Conservation (phyloP, 768 basidiomycete species). For the Mycena pura region DNA sequence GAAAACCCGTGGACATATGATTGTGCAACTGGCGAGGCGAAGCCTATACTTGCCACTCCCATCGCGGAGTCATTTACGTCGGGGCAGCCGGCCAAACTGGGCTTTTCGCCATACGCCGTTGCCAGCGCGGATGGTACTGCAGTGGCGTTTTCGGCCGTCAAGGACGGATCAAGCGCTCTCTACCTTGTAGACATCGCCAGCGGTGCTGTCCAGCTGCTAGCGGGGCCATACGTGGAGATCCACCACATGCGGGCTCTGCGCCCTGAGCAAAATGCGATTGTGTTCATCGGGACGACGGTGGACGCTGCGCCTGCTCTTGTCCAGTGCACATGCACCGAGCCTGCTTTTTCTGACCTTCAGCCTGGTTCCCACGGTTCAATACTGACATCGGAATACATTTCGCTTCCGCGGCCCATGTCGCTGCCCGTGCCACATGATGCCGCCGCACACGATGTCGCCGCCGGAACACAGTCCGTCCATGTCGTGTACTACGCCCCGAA, state of each 20-base stretch:
- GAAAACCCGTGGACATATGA: slow-evolving; percentile 70
- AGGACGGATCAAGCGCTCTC: slow-evolving; percentile 49
- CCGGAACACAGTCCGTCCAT: slow-evolving; percentile 54
- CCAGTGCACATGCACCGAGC: slow-evolving; percentile 36
- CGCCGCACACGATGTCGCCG: no score
- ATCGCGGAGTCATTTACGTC: slow-evolving; percentile 58
- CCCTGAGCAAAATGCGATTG: slow-evolving; percentile 35
- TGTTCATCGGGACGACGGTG: slow-evolving; percentile 52
- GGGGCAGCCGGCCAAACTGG: slow-evolving; percentile 63
- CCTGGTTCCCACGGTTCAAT: slow-evolving; percentile 12
- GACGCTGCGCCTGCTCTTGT: slow-evolving; percentile 47
- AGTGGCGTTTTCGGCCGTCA: slow-evolving; percentile 46
- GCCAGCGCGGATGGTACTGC: slow-evolving; percentile 43
- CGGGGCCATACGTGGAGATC: slow-evolving; percentile 51
- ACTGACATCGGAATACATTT: slow-evolving; percentile 39
- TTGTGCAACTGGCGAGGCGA: slow-evolving; percentile 37
- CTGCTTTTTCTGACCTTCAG: slow-evolving; percentile 22
- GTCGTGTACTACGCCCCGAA: slow-evolving; percentile 71
- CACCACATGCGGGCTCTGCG: slow-evolving; percentile 44
- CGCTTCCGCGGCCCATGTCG: slow-evolving; percentile 55
- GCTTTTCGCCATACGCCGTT: slow-evolving; percentile 53
- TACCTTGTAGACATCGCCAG: slow-evolving; percentile 46
- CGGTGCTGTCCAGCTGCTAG: slow-evolving; percentile 29
- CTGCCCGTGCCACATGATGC: slow-evolving; percentile 33
- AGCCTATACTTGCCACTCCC: slow-evolving; percentile 49